phyloP scores from a whole-genome alignment of 164 flowering plant genomes.

The Vitis labrusca region DNA sequence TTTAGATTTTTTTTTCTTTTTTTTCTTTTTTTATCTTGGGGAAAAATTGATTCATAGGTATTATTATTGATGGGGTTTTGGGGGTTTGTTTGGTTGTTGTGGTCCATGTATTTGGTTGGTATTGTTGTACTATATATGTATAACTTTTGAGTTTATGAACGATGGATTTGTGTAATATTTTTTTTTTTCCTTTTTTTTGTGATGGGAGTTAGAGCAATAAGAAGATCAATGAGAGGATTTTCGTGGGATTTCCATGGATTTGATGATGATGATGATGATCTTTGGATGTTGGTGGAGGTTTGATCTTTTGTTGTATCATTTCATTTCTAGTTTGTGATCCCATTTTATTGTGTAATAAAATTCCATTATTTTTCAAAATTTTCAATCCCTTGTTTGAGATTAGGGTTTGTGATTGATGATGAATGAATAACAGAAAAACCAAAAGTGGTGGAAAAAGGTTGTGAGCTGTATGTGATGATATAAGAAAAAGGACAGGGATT shows the following conservation, averaged over 20 bases:
- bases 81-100: constrained; percentile 1
- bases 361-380: no score
- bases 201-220: neutral
- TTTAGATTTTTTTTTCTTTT: neutral
- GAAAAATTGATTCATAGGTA: no score
- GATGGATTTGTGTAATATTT: constrained; percentile 5
- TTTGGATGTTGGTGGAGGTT: no score
- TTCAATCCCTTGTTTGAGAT: no score
- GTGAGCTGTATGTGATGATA: no score
- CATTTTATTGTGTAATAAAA: neutral
- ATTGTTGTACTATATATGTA: constrained; percentile 2
- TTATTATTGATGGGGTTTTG: neutral
- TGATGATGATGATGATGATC: no score
- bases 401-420: neutral
- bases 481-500: no score
- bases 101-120: constrained; percentile 6
- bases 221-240: no score
- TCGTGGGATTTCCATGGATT: no score
- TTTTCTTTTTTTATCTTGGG: neutral
- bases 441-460: neutral
- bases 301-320: neutral
- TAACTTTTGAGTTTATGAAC: neutral
- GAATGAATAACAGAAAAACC: neutral
- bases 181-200: constrained; percentile 2
- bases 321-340: neutral